Conservation (phyloP, 306 rosid genomes). For the Mimosa pudica region DNA sequence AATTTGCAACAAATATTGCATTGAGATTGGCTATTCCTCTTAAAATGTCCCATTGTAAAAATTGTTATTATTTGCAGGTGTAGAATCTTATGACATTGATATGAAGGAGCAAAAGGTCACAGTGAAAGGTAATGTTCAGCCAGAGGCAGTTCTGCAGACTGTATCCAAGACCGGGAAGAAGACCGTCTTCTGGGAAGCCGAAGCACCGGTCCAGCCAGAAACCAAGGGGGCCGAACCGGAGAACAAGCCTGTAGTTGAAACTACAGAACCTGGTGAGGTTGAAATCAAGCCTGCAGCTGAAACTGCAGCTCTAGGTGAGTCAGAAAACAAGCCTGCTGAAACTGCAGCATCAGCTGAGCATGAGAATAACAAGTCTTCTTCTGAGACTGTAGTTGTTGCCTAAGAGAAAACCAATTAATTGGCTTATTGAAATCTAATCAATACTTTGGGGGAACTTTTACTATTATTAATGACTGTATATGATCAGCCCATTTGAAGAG, state of each 20-base stretch:
- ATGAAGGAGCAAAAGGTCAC: conserved; percentile 91
- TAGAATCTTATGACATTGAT: conserved; percentile 85
- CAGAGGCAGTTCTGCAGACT: conserved; percentile 77
- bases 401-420: conserved; percentile 32
- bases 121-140: conserved; percentile 74
- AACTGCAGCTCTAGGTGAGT: conserved; percentile 37
- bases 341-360: conserved; percentile 32
- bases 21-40: neutral
- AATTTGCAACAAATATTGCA: neutral
- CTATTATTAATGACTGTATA: conserved; percentile 8
- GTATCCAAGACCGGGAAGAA: conserved; percentile 96
- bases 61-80: conserved; percentile 55
- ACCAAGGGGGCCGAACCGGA: conserved; percentile 47
- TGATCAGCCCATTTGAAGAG: neutral
- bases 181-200: conserved; percentile 81
- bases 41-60: neutral
- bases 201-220: conserved; percentile 37
- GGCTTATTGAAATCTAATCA: conserved; percentile 13
- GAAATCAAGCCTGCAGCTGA: conserved; percentile 56
- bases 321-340: conserved; percentile 51
- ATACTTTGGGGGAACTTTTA: conserved; percentile 18
- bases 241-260: conserved; percentile 54
- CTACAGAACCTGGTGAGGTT: conserved; percentile 36
- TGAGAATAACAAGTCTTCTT: conserved; percentile 44
- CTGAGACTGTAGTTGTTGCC: conserved; percentile 55